Evolutionary conservation across 129 eudicot species (phyloP), one percentile per base, ranked within the genome.

Genomic region (Ambrosia trifida): DNA sequence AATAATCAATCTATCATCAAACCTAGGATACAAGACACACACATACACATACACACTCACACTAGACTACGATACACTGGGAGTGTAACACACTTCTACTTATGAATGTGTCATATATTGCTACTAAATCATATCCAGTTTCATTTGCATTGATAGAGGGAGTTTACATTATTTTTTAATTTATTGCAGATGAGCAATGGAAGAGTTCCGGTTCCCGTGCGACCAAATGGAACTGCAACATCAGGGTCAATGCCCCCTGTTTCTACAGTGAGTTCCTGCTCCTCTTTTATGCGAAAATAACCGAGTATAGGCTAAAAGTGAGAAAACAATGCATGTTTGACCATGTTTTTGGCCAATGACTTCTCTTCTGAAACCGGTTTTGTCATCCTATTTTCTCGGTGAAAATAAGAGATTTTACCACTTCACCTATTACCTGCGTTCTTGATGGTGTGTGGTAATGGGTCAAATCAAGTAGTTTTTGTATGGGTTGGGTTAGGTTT

Each of bases 151-250:
- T 53, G 12, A 40, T 63, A 33, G 10, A 1, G 17, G 44, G 44
- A 10, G 11, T 40, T 40, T 18, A 4, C 11, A 14, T 10, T 3
- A 9, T 38, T n/a, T 32, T 65, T 35, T 17, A 59, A 13, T 59
- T 59, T 45, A 16, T 64, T 46, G 77, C 83, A 84, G 86, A 70
- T 64, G 80, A 82, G 80, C 80, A 85, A 76, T 77, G 75, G 85
- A 69, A 79, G 92, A 72, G 69, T 76, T 70, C 86, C 89, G 0
- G 36, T 84, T 65, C 83, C 91, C 2, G 75, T 71, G 17, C 64
- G 85, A 49, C 88, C 83, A 73, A 69, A 71, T 12, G 85, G 86
- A 43, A 76, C 69, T 53, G 40, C 87, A 6, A 70, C 87, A 46
- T 74, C 88, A 45, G 85, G 72, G 14, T 36, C 80, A 54, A 38